Percentiles rank a stretch among this genome's conserved stretches.
Conservation (phyloP, 345 rosid species). For the Salix exigua region DNA sequence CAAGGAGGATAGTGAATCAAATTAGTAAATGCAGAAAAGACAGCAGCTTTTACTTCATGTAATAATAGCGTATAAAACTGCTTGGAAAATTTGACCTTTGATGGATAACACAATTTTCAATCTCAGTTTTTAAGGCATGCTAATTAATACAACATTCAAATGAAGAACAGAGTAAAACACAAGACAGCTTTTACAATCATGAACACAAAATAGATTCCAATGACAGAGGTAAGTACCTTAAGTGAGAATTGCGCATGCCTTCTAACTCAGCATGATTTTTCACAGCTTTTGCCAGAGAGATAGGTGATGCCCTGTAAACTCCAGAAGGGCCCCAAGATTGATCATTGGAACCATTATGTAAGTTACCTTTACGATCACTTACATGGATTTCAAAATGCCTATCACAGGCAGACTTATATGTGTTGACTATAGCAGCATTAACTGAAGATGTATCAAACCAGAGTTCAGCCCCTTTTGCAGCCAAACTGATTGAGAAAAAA, state of each 20-base stretch:
- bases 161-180: background rate
- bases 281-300: constrained; percentile 76
- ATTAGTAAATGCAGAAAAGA: no score
- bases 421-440: constrained; percentile 74
- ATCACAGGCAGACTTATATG: constrained; percentile 62
- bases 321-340: constrained; percentile 50
- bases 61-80: no score
- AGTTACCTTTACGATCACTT: constrained; percentile 29
- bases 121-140: background rate
- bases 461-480: constrained; percentile 59
- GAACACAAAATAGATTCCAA: background rate
- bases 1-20: no score
- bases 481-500: constrained; percentile 52
- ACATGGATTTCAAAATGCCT: constrained; percentile 34
- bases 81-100: no score
- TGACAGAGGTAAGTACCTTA: constrained; percentile 46
- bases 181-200: background rate
- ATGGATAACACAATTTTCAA: background rate
- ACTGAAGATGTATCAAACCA: constrained; percentile 83
- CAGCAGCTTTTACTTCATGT: no score
- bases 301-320: constrained; percentile 69
- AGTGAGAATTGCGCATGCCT: constrained; percentile 84
- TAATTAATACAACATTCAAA: background rate
- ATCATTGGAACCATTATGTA: constrained; percentile 26
- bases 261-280: constrained; percentile 76